Conservation (phyloP, 1,284 basidiomycete genomes). For the Leccinum solheimii region DNA sequence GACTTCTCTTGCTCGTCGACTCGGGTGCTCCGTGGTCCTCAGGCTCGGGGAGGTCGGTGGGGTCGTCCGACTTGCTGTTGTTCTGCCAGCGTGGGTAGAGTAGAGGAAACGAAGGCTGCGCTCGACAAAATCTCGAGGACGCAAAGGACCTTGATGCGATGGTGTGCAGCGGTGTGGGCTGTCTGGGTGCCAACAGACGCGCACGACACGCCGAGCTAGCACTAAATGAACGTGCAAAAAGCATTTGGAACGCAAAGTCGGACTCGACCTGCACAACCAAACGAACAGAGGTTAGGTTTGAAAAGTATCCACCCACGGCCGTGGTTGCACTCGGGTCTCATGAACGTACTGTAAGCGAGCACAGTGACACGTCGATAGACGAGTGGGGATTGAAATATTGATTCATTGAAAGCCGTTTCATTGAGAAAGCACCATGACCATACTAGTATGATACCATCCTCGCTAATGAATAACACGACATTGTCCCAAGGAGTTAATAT, state of each 20-base stretch:
- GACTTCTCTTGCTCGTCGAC: conserved; percentile 6
- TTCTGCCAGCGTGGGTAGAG: conserved; percentile 32
- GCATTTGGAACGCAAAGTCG: conserved; percentile 20
- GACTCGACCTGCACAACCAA: conserved; percentile 19
- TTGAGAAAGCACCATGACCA: no score
- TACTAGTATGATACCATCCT: no score
- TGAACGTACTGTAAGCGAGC: no score
- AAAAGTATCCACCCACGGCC: no score
- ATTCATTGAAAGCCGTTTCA: no score
- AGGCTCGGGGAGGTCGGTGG: conserved; percentile 20
- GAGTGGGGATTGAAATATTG: no score
- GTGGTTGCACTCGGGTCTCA: no score
- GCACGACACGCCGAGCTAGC: conserved; percentile 10
- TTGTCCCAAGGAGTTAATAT: no score
- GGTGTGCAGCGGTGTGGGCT: conserved; percentile 13
- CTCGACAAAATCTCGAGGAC: conserved; percentile 20
- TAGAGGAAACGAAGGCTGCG: conserved; percentile 25
- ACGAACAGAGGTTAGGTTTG: not conserved
- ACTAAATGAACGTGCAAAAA: conserved; percentile 23
- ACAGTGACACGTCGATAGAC: no score
- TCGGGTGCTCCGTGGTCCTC: conserved; percentile 24
- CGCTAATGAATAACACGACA: no score
- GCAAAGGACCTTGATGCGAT: conserved; percentile 21
- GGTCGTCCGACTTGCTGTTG: conserved; percentile 24
- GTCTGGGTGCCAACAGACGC: conserved; percentile 16